These are phyloP conservation scores for Ramaria rubella DNA, from an alignment of 768 basidiomycete genomes.

Conservation along the genomic window DNA sequence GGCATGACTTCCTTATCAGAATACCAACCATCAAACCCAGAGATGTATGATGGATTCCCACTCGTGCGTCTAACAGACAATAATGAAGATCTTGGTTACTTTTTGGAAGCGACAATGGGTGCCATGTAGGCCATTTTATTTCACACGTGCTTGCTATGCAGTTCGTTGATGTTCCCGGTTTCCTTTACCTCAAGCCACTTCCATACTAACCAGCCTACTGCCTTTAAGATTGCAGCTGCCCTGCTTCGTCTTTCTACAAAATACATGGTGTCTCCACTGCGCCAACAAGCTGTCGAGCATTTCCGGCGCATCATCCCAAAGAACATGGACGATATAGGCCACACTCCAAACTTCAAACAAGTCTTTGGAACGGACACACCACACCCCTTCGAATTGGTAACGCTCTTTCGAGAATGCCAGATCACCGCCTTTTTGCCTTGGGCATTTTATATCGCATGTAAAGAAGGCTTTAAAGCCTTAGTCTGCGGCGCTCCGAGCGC, in stretches of 20 bases:
- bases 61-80: constrained; percentile 21
- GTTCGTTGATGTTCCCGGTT: not conserved
- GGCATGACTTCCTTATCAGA: constrained; percentile 21
- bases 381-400: constrained; percentile 1
- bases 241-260: constrained; percentile 2
- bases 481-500: not conserved
- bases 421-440: not conserved
- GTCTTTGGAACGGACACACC: constrained; percentile 1
- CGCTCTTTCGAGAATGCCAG: constrained; percentile 5
- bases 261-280: constrained; percentile 1
- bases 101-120: constrained; percentile 13
- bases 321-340: not conserved
- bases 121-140: not conserved
- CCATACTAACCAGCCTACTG: not conserved
- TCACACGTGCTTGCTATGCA: too few relatives aligned
- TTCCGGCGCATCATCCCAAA: constrained; percentile 3
- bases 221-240: not conserved
- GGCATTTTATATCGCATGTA: not conserved
- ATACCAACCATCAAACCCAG: constrained; percentile 12
- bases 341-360: not conserved
- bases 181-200: not conserved
- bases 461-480: not conserved
- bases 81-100: constrained; percentile 12
- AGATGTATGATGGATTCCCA: constrained; percentile 22
- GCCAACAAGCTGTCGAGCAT: constrained; percentile 3